Base-by-base conservation (phyloP, 2,329 filamentous ascomycete genomes). In the Cytospora mali region DNA sequence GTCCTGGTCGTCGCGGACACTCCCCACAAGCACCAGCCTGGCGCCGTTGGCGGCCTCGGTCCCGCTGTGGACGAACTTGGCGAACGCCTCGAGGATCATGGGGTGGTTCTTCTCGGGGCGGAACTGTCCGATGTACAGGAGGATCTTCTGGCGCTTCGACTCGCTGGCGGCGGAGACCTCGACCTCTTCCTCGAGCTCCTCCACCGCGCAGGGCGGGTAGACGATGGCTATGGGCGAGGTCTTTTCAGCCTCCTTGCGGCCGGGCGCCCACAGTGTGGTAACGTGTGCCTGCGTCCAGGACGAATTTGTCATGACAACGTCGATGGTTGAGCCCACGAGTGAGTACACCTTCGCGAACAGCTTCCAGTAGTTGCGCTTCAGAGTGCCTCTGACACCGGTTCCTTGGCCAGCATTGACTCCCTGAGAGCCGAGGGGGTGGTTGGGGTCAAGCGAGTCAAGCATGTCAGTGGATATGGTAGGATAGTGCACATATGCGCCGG, bases 391-490 rank as follows among this genome's bases (percentile, higher is more conserved):
- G 29, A 83, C 71, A 0, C 94, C 94, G 31, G 80, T 82, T 2
- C 93, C 94, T 60, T 90, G 84, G 33, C 94, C 93, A 5, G 93
- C 91, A 73, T 98, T 95, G 61, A 96, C 81, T 3, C 94, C 90
- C 76, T 85, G 88, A 61, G 74, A 75, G 16, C 88, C 90, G 54
- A 80, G 84, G 35, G 76, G 66, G 2, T 81, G 84, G 10, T 74
- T 75, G 10, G 90, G 86, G 68, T 93, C 86, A 5, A 97, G 85
- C 21, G 91, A 94, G 25, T 87, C 84, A 4, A 99, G 85, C 95
- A 99, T 99, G 71, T 99, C 95, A 56, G 93, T 99, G 3, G 93
- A 97, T 59, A 99, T 99, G 61, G 94, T 98, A 1, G 95, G 95
- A 73, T 98, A 99, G 77, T 99, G 95, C 1, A 98, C 93, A 73